phyloP scores from a whole-genome alignment of 805 yeast genomes.

The Hanseniaspora valbyensis region DNA sequence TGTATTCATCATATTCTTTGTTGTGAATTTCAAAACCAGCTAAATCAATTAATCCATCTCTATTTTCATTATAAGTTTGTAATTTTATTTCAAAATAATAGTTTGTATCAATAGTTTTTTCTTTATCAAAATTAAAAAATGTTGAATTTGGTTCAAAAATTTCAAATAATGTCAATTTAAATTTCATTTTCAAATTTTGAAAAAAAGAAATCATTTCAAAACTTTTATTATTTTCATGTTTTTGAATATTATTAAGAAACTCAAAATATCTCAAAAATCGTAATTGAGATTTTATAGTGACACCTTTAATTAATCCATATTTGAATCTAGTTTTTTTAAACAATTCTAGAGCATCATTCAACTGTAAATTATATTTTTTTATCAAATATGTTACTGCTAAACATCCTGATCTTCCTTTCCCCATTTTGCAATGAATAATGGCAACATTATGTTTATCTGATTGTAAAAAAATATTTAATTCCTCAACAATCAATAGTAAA shows the following conservation, averaged over 20 bases:
- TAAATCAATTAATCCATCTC: conserved; percentile 18
- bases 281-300: conserved; percentile 59
- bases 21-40: conserved; percentile 15
- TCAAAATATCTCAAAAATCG: conserved; percentile 55
- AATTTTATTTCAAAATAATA: conserved; percentile 18
- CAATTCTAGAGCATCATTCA: conserved; percentile 38
- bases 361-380: conserved; percentile 32
- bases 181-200: not conserved
- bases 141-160: not conserved
- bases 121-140: not conserved
- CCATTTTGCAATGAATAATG: conserved; percentile 76
- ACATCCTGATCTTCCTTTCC: conserved; percentile 85
- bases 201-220: not conserved
- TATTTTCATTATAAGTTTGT: conserved; percentile 20
- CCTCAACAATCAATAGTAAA: conserved; percentile 36
- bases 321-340: conserved; percentile 54
- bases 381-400: conserved; percentile 61
- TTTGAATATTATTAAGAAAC: not conserved
- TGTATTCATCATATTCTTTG: not conserved
- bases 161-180: not conserved
- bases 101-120: not conserved
- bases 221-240: not conserved
- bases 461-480: conserved; percentile 37
- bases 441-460: conserved; percentile 38
- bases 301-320: conserved; percentile 47